Conservation (phyloP, 768 basidiomycete species). For the Mycena vitilis region DNA sequence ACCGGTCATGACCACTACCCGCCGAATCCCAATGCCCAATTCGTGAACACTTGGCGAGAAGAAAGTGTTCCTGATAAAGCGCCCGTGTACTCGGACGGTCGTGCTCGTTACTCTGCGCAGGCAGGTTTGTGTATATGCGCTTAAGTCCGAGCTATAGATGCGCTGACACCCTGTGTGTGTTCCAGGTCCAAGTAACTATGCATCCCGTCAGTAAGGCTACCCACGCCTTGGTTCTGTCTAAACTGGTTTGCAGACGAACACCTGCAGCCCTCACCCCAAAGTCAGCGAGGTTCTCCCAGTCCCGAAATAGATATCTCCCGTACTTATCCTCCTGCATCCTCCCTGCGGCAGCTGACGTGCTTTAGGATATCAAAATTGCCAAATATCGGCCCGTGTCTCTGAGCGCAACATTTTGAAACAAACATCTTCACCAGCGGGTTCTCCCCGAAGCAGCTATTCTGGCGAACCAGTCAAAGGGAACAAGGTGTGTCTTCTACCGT, state of each 20-base stretch:
- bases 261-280: slow-evolving; percentile 2
- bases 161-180: not conserved
- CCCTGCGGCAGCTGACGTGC: slow-evolving; percentile 25
- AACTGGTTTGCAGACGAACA: slow-evolving; percentile 6
- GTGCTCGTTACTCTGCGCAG: not conserved
- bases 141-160: not conserved
- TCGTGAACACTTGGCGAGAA: not conserved
- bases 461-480: slow-evolving; percentile 13
- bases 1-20: not conserved
- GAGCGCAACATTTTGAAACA: slow-evolving; percentile 59
- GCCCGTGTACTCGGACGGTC: no score
- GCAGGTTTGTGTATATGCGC: not conserved
- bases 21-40: not conserved
- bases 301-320: slow-evolving; percentile 15
- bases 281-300: slow-evolving; percentile 2
- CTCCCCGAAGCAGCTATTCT: no score
- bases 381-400: slow-evolving; percentile 61
- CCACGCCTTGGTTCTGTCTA: not conserved
- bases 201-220: not conserved
- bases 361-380: slow-evolving; percentile 58
- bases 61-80: not conserved
- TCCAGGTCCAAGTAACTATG: not conserved
- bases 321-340: slow-evolving; percentile 1
- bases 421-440: no score
- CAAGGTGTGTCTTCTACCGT: slow-evolving; percentile 37